Percentiles rank a stretch among this genome's conserved stretches.
phyloP scores from a whole-genome alignment of 768 basidiomycete genomes.

The Mycena capillaripes region DNA sequence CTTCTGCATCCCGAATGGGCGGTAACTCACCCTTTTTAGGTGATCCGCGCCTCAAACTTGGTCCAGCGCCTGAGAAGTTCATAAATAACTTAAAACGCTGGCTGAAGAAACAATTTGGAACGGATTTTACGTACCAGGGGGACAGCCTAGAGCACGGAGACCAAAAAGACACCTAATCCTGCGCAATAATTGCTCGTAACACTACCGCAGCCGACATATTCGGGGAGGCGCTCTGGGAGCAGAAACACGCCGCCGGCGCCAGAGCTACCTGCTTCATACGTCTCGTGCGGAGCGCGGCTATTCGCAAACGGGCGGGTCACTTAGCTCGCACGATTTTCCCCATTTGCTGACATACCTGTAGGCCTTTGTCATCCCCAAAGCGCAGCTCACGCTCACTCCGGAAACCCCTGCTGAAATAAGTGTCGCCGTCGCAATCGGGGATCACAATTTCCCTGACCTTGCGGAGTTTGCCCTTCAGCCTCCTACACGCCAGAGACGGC shows the following conservation, averaged over 20 bases:
- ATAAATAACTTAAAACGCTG: not conserved
- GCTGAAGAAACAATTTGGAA: not conserved
- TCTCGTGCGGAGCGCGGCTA: slow-evolving; percentile 2
- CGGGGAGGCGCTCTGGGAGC: not conserved
- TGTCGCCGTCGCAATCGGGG: slow-evolving; percentile 1
- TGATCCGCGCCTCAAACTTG: not conserved
- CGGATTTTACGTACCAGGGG: not conserved
- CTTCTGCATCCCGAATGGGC: not conserved
- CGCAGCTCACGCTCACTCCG: not conserved
- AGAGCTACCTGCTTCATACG: not conserved
- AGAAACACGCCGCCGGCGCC: not conserved
- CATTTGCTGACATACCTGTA: not conserved
- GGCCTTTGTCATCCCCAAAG: not conserved
- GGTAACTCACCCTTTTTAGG: not conserved
- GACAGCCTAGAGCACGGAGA: slow-evolving; percentile 5
- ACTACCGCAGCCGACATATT: not conserved
- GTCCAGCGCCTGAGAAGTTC: not conserved
- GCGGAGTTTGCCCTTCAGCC: not conserved
- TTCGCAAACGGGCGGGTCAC: slow-evolving; percentile 2
- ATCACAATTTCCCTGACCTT: slow-evolving; percentile 11
- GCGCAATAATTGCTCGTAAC: not conserved
- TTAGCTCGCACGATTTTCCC: too few relatives aligned
- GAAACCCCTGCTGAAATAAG: slow-evolving; percentile 1
- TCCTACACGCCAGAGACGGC: not conserved
- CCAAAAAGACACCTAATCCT: not conserved